These are phyloP conservation scores for Wickerhamomyces sydowiorum DNA, from an alignment of 805 yeast species.

Conservation along the genomic window DNA sequence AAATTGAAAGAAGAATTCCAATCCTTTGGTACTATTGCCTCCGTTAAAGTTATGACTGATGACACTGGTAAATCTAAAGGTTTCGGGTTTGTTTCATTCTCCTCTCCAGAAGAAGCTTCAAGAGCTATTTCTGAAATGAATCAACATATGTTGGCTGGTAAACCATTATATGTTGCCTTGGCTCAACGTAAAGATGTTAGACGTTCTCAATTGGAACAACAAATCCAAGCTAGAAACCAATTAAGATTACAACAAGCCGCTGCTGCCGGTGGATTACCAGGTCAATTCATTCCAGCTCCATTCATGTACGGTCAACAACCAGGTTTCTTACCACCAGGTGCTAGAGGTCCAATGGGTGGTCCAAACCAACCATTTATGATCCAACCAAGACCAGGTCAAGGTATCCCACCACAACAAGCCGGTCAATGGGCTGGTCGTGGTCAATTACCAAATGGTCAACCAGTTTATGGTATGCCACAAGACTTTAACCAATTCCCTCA, in stretches of 20 bases:
- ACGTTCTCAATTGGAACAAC: constrained; percentile 95
- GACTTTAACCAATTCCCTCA: constrained; percentile 31
- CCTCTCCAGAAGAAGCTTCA: constrained; percentile 97
- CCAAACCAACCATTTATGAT: constrained; percentile 78
- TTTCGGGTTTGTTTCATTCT: constrained; percentile 97
- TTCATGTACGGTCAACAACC: constrained; percentile 69
- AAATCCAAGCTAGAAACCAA: constrained; percentile 96
- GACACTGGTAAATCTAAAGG: constrained; percentile 95
- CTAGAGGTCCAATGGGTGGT: constrained; percentile 77
- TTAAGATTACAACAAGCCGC: constrained; percentile 98
- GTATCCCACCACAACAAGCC: constrained; percentile 55
- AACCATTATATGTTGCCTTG: constrained; percentile 96
- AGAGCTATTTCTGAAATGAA: constrained; percentile 98
- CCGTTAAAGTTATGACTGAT: constrained; percentile 94
- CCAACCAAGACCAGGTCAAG: constrained; percentile 59
- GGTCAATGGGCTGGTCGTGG: constrained; percentile 47
- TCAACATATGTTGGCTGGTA: constrained; percentile 90
- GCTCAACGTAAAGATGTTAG: constrained; percentile 99
- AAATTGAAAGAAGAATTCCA: constrained; percentile 86
- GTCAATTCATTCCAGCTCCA: constrained; percentile 76
- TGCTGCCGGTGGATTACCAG: constrained; percentile 66
- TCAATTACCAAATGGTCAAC: constrained; percentile 78
- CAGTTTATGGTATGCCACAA: constrained; percentile 78
- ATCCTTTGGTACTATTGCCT: constrained; percentile 90
- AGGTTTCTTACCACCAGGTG: constrained; percentile 78